Percentiles rank a stretch among this genome's conserved stretches.
Evolutionary conservation across 2,329 filamentous ascomycete genomes (phyloP).

Genomic region (Botryosphaeria dothidea): DNA sequence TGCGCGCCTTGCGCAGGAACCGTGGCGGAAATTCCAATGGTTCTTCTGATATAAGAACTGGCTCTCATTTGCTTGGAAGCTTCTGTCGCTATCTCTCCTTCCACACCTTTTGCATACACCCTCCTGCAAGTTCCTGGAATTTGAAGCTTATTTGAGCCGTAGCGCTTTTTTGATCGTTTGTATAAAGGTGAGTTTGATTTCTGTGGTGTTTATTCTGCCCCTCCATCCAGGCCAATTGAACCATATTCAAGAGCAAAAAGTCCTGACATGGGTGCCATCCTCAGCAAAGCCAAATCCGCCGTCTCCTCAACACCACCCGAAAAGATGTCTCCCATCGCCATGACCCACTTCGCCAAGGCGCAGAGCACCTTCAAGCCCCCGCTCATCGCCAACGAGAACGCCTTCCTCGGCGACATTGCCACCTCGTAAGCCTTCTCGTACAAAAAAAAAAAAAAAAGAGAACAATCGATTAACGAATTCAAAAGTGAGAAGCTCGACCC

Average conservation of each 20-base stretch:
- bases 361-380: slow-evolving; percentile 64
- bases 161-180: not conserved
- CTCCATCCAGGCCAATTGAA: not conserved
- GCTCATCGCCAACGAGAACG: slow-evolving; percentile 68
- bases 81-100: not conserved
- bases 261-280: not conserved
- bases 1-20: not conserved
- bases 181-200: not conserved
- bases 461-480: not conserved
- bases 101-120: not conserved
- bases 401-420: slow-evolving; percentile 64
- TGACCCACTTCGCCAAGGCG: slow-evolving; percentile 59
- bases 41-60: not conserved
- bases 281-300: not conserved
- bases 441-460: not conserved
- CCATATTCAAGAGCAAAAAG: too few species aligned
- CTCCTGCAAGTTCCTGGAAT: not conserved
- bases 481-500: slow-evolving; percentile 55
- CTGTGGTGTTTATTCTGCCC: not conserved
- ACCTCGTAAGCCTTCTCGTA: slow-evolving; percentile 45
- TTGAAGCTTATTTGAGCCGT: not conserved
- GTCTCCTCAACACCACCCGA: not conserved
- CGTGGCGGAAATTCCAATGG: not conserved
- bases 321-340: slow-evolving; percentile 31
- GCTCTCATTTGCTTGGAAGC: not conserved